phyloP scores from a whole-genome alignment of 345 rosid genomes.

The Anastatica hierochuntica region DNA sequence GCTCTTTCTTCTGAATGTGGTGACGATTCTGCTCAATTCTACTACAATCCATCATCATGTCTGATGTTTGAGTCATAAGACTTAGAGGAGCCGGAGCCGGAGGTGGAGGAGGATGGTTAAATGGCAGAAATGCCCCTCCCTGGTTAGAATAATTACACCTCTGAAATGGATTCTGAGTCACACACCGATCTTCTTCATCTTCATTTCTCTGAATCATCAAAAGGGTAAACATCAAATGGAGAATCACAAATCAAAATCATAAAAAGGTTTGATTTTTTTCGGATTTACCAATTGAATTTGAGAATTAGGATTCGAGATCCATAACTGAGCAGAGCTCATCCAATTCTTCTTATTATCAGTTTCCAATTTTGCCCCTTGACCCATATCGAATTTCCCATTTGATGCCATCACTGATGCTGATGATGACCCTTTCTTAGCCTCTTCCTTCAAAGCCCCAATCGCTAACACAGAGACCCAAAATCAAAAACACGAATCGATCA shows the following conservation, averaged over 20 bases:
- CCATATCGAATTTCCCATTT: constrained; percentile 26
- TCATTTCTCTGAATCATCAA: constrained; percentile 26
- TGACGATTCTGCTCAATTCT: constrained; percentile 18
- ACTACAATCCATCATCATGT: too few relatives aligned
- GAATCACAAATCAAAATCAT: too few relatives aligned
- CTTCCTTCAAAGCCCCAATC: constrained; percentile 46
- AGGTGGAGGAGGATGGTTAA: constrained; percentile 23
- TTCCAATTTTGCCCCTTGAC: constrained; percentile 19
- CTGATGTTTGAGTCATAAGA: constrained; percentile 28
- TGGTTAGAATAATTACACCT: constrained; percentile 19
- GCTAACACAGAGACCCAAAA: constrained; percentile 26
- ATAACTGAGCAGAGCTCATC: constrained; percentile 66
- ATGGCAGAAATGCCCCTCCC: constrained; percentile 38
- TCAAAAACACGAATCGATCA: not conserved
- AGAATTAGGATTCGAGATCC: constrained; percentile 38
- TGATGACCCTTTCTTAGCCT: constrained; percentile 25
- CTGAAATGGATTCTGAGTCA: constrained; percentile 32
- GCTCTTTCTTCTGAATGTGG: constrained; percentile 40
- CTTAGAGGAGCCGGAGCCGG: constrained; percentile 26
- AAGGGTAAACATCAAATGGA: not conserved
- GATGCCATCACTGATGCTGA: constrained; percentile 12
- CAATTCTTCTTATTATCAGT: constrained; percentile 41
- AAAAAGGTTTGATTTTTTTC: not conserved
- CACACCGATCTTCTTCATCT: constrained; percentile 33
- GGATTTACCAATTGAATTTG: constrained; percentile 32